These are phyloP conservation scores for Cladosporium cucumerinum DNA, from an alignment of 2,329 filamentous ascomycete genomes.

Conservation along the genomic window DNA sequence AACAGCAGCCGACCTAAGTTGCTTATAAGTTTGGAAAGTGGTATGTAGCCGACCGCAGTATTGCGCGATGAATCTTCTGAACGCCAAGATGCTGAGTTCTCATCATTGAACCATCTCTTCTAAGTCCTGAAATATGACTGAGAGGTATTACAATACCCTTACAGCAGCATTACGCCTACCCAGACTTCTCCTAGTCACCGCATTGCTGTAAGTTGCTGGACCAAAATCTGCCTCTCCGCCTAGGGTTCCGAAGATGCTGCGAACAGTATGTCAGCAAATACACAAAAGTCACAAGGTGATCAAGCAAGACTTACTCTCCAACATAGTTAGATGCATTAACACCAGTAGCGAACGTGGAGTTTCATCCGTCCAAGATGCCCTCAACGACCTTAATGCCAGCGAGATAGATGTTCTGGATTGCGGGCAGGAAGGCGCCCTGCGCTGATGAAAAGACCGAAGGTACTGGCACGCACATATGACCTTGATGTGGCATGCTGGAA, in stretches of 20 bases:
- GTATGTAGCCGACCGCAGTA: neutral
- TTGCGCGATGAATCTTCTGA: neutral
- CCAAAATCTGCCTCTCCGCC: constrained; percentile 46
- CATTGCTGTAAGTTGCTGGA: constrained; percentile 20
- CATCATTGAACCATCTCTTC: neutral
- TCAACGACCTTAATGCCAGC: constrained; percentile 64
- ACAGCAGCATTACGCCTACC: neutral
- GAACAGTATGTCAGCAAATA: constrained; percentile 46
- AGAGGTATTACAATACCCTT: neutral
- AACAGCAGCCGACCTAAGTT: neutral
- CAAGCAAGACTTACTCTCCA: constrained; percentile 12
- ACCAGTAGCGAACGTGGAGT: constrained; percentile 55
- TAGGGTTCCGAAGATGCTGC: constrained; percentile 61
- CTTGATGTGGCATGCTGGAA: neutral
- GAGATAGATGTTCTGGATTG: constrained; percentile 63
- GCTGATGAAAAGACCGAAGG: constrained; percentile 44
- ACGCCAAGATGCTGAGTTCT: neutral
- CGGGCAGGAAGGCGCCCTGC: constrained; percentile 62
- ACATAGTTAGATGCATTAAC: constrained; percentile 62
- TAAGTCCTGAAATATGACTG: neutral
- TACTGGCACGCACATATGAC: neutral
- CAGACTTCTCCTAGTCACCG: constrained; percentile 32
- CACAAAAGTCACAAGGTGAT: neutral
- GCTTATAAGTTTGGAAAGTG: neutral
- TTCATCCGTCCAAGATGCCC: constrained; percentile 62